Conservation (phyloP, 345 rosid genomes). For the Murraya koenigii region DNA sequence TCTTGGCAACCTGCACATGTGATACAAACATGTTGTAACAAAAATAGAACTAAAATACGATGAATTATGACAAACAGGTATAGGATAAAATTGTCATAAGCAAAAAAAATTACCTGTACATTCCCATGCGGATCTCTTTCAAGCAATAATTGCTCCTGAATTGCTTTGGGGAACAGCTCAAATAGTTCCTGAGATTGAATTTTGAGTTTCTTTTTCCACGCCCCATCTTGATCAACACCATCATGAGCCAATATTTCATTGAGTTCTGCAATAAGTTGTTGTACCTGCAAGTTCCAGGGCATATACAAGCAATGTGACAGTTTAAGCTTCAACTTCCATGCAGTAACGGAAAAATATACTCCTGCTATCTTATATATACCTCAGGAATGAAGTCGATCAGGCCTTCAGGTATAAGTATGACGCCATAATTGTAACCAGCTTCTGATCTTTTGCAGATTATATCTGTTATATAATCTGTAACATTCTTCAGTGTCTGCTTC, state of each 20-base stretch:
- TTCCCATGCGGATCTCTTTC: constrained; percentile 51
- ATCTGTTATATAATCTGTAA: constrained; percentile 39
- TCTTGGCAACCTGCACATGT: constrained; percentile 35
- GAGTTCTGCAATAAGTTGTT: constrained; percentile 43
- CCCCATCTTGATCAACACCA: constrained; percentile 33
- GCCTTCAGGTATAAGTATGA: constrained; percentile 57
- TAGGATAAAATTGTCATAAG: too few relatives aligned
- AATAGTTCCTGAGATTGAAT: constrained; percentile 34
- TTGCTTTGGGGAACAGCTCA: constrained; percentile 37
- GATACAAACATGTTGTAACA: neutral
- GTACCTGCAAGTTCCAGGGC: constrained; percentile 31
- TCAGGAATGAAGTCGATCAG: constrained; percentile 60
- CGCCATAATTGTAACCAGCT: constrained; percentile 46
- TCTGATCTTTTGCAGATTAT: constrained; percentile 35
- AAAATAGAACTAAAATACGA: neutral
- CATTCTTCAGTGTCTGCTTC: constrained; percentile 36
- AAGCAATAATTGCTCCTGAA: constrained; percentile 44
- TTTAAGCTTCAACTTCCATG: neutral
- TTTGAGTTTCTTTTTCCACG: constrained; percentile 39
- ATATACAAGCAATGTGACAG: neutral
- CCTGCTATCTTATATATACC: constrained; percentile 21
- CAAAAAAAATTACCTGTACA: constrained; percentile 30
- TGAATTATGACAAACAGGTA: neutral
- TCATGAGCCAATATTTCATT: constrained; percentile 49
- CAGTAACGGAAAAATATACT: neutral